Evolutionary conservation across 2,329 filamentous ascomycete species (phyloP).

Genomic region (Aspergillus ruber): DNA sequence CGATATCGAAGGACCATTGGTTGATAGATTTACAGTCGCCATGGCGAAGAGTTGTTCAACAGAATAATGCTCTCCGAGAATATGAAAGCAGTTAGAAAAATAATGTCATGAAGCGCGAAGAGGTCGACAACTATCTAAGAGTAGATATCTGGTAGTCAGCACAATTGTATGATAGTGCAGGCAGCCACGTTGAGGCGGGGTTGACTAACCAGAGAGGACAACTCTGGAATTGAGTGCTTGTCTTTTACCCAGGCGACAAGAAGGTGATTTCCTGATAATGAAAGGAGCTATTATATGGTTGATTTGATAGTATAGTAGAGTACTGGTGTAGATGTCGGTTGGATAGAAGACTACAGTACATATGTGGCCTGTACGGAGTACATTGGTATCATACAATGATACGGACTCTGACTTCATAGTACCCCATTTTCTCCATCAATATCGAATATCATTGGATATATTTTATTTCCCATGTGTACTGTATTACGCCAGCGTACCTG

Average conservation of each 20-base stretch:
- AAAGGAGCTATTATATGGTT: no score
- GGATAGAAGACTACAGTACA: no score
- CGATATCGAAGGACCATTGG: slow-evolving; percentile 70
- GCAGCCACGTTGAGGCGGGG: neutral
- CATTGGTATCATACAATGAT: neutral
- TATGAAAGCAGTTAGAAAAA: neutral
- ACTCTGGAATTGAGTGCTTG: no score
- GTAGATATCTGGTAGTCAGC: no score
- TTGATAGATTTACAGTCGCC: slow-evolving; percentile 74
- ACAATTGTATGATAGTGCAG: neutral
- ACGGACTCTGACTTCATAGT: neutral
- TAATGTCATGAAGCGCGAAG: neutral
- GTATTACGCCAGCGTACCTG: no score
- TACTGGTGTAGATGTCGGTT: no score
- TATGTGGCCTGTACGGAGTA: neutral
- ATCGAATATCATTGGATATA: no score
- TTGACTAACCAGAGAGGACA: no score
- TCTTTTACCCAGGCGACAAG: no score
- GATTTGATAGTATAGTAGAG: no score
- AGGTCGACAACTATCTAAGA: neutral
- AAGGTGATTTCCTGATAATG: no score
- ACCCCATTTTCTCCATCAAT: neutral
- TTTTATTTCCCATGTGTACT: no score
- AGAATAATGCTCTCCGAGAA: neutral
- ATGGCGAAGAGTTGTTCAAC: slow-evolving; percentile 39